Evolutionary conservation across 2,329 filamentous ascomycete genomes (phyloP).

Genomic region (Diaporthe batatas): DNA sequence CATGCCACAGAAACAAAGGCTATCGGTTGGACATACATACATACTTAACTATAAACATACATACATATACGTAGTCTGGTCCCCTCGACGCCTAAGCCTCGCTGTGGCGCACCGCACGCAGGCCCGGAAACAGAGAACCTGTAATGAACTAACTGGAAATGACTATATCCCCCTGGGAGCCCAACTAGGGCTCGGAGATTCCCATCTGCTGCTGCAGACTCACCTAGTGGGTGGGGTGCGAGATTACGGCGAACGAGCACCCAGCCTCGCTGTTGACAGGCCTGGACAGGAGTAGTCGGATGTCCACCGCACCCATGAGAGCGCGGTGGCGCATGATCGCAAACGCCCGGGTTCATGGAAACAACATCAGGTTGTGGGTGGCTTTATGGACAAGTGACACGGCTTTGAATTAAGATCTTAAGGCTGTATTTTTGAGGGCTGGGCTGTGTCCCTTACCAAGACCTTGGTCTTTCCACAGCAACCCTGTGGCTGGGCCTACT

Average conservation of each 20-base stretch:
- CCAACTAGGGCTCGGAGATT: conserved; percentile 9
- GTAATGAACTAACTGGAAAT: not conserved
- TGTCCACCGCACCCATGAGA: not conserved
- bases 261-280: not conserved
- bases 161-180: conserved; percentile 1
- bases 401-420: not conserved
- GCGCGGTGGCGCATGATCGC: not conserved
- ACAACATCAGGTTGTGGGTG: not conserved
- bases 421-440: too few relatives aligned
- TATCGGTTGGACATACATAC: not conserved
- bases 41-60: not conserved
- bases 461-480: not conserved
- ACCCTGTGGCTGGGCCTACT: conserved; percentile 8
- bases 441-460: not conserved
- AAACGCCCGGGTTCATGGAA: not conserved
- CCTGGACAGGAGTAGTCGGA: not conserved
- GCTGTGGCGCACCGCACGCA: not conserved
- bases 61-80: not conserved
- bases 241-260: conserved; percentile 1
- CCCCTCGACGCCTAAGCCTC: not conserved
- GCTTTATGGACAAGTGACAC: not conserved
- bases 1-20: not conserved
- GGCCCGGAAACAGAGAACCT: not conserved
- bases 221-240: not conserved
- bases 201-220: conserved; percentile 12